Conservation (phyloP, 768 basidiomycete species). For the Tricholoma hemisulphureum region DNA sequence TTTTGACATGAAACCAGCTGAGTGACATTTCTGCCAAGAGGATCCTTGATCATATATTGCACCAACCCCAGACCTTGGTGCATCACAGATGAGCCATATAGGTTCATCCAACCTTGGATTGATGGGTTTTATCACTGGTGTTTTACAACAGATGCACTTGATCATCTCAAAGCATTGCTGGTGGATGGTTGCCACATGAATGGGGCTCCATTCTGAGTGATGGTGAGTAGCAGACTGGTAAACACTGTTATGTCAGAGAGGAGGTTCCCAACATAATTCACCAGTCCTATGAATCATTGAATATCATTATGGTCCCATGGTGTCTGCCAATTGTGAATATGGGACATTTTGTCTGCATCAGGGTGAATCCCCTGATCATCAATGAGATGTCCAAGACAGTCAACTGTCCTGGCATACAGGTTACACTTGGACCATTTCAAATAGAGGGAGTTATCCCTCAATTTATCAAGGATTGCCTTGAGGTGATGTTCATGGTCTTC, state of each 20-base stretch:
- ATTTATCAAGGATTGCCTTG: conserved; percentile 30
- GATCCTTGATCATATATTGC: too few relatives aligned
- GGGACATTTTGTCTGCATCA: conserved; percentile 33
- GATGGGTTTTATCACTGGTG: conserved; percentile 22
- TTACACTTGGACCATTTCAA: conserved; percentile 34
- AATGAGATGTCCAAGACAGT: conserved; percentile 41
- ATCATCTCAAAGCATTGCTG: conserved; percentile 20
- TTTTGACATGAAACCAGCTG: too few relatives aligned
- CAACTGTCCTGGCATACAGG: conserved; percentile 26
- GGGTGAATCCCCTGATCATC: conserved; percentile 38
- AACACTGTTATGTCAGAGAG: conserved; percentile 34
- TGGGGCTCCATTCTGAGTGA: conserved; percentile 23
- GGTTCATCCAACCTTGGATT: conserved; percentile 11
- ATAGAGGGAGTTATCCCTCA: conserved; percentile 23
- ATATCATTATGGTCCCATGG: conserved; percentile 35
- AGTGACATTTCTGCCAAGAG: too few relatives aligned
- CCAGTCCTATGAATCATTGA: conserved; percentile 38
- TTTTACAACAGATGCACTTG: conserved; percentile 18
- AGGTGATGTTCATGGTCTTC: conserved; percentile 42
- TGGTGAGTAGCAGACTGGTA: conserved; percentile 28
- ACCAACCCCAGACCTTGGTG: too few relatives aligned
- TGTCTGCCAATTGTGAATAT: conserved; percentile 32
- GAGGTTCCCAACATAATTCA: conserved; percentile 37
- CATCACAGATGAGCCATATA: too few relatives aligned
- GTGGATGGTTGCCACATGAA: conserved; percentile 30